phyloP scores from a whole-genome alignment of 2,329 filamentous ascomycete genomes.

The Chaetomiaceae sp. region DNA sequence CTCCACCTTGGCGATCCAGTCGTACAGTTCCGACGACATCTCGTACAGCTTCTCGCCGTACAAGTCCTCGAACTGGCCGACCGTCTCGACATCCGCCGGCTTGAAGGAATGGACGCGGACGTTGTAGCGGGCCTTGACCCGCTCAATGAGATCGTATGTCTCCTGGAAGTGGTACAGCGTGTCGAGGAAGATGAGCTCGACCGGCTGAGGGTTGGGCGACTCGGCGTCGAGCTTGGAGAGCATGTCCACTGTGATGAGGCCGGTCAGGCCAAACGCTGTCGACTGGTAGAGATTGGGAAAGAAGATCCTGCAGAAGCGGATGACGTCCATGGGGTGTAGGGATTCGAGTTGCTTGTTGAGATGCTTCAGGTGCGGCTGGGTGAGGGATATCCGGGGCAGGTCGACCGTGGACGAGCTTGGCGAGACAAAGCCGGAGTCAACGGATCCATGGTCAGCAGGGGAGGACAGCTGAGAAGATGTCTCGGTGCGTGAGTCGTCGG shows the following conservation, averaged over 20 bases:
- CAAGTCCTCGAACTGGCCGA: slow-evolving; percentile 72
- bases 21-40: slow-evolving; percentile 81
- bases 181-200: slow-evolving; percentile 76
- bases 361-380: slow-evolving; percentile 80
- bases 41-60: slow-evolving; percentile 86
- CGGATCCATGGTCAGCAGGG: slow-evolving; percentile 35
- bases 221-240: slow-evolving; percentile 67
- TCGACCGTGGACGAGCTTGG: slow-evolving; percentile 54
- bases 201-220: slow-evolving; percentile 51
- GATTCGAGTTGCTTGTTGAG: slow-evolving; percentile 85
- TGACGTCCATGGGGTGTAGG: slow-evolving; percentile 84
- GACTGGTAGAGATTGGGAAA: slow-evolving; percentile 87
- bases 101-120: slow-evolving; percentile 85
- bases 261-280: slow-evolving; percentile 76
- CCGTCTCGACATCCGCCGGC: slow-evolving; percentile 69
- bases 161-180: slow-evolving; percentile 79
- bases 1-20: slow-evolving; percentile 97
- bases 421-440: slow-evolving; percentile 85
- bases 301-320: slow-evolving; percentile 86
- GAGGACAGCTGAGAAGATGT: slow-evolving; percentile 40
- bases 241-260: slow-evolving; percentile 80
- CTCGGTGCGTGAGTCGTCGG: slow-evolving; percentile 33
- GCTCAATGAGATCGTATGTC: slow-evolving; percentile 69
- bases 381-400: slow-evolving; percentile 78
- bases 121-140: slow-evolving; percentile 69